phyloP scores from a whole-genome alignment of 192 early-diverging fungal species.

The Coemansia sp. region DNA sequence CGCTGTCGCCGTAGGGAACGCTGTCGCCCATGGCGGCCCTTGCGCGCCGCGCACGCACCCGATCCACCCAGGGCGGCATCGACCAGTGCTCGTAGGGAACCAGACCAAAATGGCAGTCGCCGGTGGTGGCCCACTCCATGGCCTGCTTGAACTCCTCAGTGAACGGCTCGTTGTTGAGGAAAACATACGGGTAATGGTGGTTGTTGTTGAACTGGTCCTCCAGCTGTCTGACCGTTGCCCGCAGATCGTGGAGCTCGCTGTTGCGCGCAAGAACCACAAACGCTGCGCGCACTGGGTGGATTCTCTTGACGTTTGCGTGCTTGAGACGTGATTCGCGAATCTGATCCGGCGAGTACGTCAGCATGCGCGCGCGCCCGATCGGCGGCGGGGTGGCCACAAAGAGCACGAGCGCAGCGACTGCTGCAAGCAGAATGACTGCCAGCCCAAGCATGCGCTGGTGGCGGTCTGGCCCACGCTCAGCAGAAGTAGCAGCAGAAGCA shows the following conservation, averaged over 20 bases:
- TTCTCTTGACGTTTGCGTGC: conserved; percentile 7
- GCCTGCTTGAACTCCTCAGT: conserved; percentile 64
- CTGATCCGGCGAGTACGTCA: conserved; percentile 18
- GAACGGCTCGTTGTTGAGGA: conserved; percentile 78
- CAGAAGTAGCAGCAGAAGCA: no score
- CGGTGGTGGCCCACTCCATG: conserved; percentile 56
- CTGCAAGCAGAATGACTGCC: conserved; percentile 16
- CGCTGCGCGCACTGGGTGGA: conserved; percentile 29
- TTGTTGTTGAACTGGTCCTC: conserved; percentile 77
- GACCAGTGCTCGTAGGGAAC: conserved; percentile 74
- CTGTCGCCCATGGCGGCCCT: conserved; percentile 12
- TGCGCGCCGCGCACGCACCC: conserved; percentile 13
- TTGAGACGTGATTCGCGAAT: conserved; percentile 36
- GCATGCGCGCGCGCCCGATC: conserved; percentile 22
- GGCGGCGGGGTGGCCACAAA: conserved; percentile 24
- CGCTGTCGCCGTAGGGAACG: conserved; percentile 63
- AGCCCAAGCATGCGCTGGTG: conserved; percentile 5
- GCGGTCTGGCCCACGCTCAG: neutral
- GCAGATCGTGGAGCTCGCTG: conserved; percentile 61
- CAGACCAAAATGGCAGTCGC: conserved; percentile 62
- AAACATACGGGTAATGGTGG: conserved; percentile 81
- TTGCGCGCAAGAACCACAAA: conserved; percentile 76
- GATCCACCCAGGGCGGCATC: conserved; percentile 70
- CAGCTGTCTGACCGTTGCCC: conserved; percentile 61
- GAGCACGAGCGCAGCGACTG: conserved; percentile 16